Base-by-base conservation (phyloP, 441 rosid species). In the Breynia disticha region DNA sequence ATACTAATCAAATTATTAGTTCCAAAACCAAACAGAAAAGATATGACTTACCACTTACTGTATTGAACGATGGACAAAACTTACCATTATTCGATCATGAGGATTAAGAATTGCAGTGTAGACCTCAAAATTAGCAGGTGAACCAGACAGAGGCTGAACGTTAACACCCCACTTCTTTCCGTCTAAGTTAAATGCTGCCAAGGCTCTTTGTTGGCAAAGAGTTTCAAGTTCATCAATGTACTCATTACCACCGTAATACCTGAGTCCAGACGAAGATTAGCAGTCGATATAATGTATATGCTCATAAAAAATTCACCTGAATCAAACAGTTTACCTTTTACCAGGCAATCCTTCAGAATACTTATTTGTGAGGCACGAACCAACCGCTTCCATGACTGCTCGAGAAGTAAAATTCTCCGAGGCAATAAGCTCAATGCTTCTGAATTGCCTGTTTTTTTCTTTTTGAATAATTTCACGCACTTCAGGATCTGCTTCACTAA, bases 331-430 rank as follows among this genome's bases (percentile, higher is more conserved):
- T 71, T 71, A 81, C 96, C 98, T 85, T 79, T 87, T 91, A 53
- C 95, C 98, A 41, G 94, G 98, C 8, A 91, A 60, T 48, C 98
- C 98, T 75, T 91, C 94, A 46, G 98, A 91, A 56, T 83, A 83
- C 75, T 91, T 91, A 74, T 87, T 87, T 56, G 93, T 87, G 53
- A 85, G 85, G 73, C 96, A 83, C 24, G 98, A 90, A 5, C 97
- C 97, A 73, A 85, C 88, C 15, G 96, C 91, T 68, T 87, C 95
- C 96, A 90, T 85, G 51, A 90, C 96, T 1, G 95, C 96, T 50
- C 80, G 82, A 17, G 95, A 90, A 1, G 96, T 90, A 69, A 87
- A 87, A 55, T 87, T 87, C 76, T 82, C 94, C 0, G 94, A 87
- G 1, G 90, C 94, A 64, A 80, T 84, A 60, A 87, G 87, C 74